A percentile compares a stretch with the other conserved stretches of the same genome.
These are phyloP conservation scores for Hygrocybe punicea DNA, from an alignment of 768 basidiomycete species.

Conservation along the genomic window DNA sequence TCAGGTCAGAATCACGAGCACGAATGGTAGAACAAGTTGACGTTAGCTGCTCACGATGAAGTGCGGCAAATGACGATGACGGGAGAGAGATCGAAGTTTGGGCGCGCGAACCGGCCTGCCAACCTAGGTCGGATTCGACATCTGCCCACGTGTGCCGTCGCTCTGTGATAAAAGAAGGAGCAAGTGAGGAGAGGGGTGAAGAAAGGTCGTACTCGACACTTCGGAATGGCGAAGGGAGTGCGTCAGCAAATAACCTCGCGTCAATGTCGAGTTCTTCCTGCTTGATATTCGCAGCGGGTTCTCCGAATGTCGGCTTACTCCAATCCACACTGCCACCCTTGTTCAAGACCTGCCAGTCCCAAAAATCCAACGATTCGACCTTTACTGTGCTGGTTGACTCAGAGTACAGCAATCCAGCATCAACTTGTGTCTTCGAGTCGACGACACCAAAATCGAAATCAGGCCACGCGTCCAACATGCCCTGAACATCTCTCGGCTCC, in stretches of 20 bases:
- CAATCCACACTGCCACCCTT: conserved; percentile 24
- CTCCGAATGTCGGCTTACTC: conserved; percentile 29
- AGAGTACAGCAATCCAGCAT: conserved; percentile 36
- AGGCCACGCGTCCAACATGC: conserved; percentile 70
- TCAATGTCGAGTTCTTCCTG: conserved; percentile 48
- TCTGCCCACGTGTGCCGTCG: conserved; percentile 5
- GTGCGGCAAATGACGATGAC: conserved; percentile 5
- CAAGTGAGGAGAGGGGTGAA: conserved; percentile 30
- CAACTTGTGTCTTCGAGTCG: conserved; percentile 42
- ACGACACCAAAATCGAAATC: conserved; percentile 48
- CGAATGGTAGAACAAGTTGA: conserved; percentile 21
- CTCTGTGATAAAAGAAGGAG: conserved; percentile 14
- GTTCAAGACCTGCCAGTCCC: conserved; percentile 44
- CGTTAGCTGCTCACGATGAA: conserved; percentile 5
- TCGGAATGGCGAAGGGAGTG: background rate
- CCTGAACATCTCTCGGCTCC: conserved; percentile 59
- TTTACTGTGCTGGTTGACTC: conserved; percentile 36
- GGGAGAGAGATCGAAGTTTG: conserved; percentile 37
- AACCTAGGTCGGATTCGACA: conserved; percentile 8
- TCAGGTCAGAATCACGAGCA: conserved; percentile 12
- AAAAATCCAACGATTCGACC: conserved; percentile 42
- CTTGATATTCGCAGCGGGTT: conserved; percentile 29
- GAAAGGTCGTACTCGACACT: background rate
- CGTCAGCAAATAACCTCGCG: conserved; percentile 24
- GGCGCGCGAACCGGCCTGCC: conserved; percentile 38